These are phyloP conservation scores for Globisporangium abappressorium DNA, from an alignment of 352 stramenopile species.

Conservation along the genomic window DNA sequence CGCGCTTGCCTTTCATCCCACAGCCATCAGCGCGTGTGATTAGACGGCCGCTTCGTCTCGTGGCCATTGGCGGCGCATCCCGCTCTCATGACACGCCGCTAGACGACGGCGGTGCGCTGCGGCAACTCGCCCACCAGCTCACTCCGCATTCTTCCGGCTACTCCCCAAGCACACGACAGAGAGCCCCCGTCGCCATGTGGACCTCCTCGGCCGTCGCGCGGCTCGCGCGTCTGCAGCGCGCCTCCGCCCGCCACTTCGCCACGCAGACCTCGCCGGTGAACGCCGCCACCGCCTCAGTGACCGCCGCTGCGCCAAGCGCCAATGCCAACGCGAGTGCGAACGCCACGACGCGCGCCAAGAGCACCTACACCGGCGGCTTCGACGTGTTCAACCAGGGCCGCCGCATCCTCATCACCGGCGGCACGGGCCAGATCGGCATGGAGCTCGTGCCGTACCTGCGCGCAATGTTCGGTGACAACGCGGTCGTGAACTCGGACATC, in stretches of 20 bases:
- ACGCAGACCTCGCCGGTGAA: conserved; percentile 13
- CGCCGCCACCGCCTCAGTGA: conserved; percentile 11
- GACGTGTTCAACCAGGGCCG: conserved; percentile 47
- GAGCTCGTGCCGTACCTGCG: conserved; percentile 81
- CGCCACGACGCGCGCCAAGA: conserved; percentile 22
- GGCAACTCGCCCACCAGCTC: background rate
- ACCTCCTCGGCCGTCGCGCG: conserved; percentile 10
- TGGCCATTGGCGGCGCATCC: background rate
- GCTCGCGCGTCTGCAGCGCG: conserved; percentile 11
- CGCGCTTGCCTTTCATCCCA: conserved; percentile 2
- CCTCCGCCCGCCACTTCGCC: conserved; percentile 12
- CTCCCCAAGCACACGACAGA: background rate
- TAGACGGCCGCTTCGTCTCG: conserved; percentile 8
- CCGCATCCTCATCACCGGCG: conserved; percentile 76
- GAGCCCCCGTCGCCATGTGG: conserved; percentile 10
- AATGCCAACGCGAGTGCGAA: conserved; percentile 8
- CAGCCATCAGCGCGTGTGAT: conserved; percentile 8
- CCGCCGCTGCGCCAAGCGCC: conserved; percentile 1
- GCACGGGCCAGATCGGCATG: conserved; percentile 85
- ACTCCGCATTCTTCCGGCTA: conserved; percentile 8
- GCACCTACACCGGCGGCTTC: conserved; percentile 49
- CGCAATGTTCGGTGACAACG: conserved; percentile 48
- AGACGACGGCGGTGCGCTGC: background rate
- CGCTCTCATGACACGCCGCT: conserved; percentile 4
- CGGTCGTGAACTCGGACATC: conserved; percentile 85